phyloP scores from a whole-genome alignment of 2,329 filamentous ascomycete species.

The Xylaria polymorpha region DNA sequence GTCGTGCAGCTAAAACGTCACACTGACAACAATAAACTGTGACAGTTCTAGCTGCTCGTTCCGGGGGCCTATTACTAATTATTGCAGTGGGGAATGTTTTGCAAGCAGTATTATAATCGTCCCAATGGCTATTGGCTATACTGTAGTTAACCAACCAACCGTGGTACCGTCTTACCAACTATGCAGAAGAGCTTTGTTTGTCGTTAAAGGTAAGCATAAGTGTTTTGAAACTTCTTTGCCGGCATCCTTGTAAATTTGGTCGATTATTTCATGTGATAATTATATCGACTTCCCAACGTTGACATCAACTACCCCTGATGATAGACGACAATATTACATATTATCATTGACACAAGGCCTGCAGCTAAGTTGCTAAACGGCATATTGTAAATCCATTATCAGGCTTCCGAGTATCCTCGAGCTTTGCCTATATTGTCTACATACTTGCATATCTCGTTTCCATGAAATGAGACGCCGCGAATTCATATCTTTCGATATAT shows the following conservation, averaged over 20 bases:
- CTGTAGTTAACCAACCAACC: not conserved
- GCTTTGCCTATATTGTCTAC: not conserved
- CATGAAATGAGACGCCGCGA: not conserved
- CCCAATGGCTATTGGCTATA: not conserved
- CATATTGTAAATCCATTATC: not conserved
- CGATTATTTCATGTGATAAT: not conserved
- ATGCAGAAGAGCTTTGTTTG: not conserved
- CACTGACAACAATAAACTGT: not conserved
- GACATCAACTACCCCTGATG: not conserved
- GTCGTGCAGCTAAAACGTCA: not conserved
- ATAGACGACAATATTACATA: not conserved
- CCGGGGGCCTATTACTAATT: not conserved
- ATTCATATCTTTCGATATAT: conserved; percentile 17
- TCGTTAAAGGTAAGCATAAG: not conserved
- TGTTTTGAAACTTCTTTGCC: not conserved
- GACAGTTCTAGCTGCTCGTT: not conserved
- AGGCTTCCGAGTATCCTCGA: not conserved
- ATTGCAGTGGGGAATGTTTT: not conserved
- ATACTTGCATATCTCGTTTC: not conserved
- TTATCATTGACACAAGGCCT: conserved; percentile 6
- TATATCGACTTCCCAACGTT: not conserved
- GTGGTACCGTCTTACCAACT: not conserved
- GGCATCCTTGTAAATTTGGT: not conserved
- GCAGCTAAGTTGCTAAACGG: not conserved
- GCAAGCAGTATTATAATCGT: not conserved